Conservation (phyloP, 148 eudicot species). For the Rhododendron kiyosumense region DNA sequence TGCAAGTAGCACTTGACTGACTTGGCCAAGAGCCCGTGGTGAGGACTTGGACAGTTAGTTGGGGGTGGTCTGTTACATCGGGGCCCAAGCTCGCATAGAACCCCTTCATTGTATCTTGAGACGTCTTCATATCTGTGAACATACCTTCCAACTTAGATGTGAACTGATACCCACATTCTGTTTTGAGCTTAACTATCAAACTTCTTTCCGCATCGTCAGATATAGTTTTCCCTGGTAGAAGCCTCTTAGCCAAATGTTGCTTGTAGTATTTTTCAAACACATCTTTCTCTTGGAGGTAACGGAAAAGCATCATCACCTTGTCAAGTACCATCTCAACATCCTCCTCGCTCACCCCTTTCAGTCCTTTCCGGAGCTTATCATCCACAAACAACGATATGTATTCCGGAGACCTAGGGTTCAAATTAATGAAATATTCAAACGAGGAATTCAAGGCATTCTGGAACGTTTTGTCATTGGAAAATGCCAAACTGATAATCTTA, state of each 20-base stretch:
- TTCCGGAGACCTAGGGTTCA: constrained; percentile 59
- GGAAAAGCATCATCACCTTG: constrained; percentile 68
- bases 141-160: constrained; percentile 66
- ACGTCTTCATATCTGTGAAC: constrained; percentile 70
- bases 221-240: constrained; percentile 50
- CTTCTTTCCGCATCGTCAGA: constrained; percentile 72
- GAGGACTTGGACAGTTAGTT: constrained; percentile 54
- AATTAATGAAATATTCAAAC: constrained; percentile 58
- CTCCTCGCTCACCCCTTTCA: constrained; percentile 61
- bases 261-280: constrained; percentile 68
- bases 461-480: constrained; percentile 52
- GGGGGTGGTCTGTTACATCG: constrained; percentile 47
- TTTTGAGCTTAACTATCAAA: constrained; percentile 60
- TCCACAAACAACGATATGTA: constrained; percentile 69
- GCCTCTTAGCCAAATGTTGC: constrained; percentile 65
- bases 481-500: constrained; percentile 50
- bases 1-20: constrained; percentile 53
- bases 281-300: constrained; percentile 65
- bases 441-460: constrained; percentile 72
- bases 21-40: constrained; percentile 77
- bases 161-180: constrained; percentile 68
- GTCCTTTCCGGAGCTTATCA: constrained; percentile 65
- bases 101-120: constrained; percentile 61
- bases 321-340: constrained; percentile 60
- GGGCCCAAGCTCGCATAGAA: constrained; percentile 47